A percentile compares a stretch with the other conserved stretches of the same genome.
These are phyloP conservation scores for Viola odorata DNA, from an alignment of 345 rosid genomes.

Conservation along the genomic window DNA sequence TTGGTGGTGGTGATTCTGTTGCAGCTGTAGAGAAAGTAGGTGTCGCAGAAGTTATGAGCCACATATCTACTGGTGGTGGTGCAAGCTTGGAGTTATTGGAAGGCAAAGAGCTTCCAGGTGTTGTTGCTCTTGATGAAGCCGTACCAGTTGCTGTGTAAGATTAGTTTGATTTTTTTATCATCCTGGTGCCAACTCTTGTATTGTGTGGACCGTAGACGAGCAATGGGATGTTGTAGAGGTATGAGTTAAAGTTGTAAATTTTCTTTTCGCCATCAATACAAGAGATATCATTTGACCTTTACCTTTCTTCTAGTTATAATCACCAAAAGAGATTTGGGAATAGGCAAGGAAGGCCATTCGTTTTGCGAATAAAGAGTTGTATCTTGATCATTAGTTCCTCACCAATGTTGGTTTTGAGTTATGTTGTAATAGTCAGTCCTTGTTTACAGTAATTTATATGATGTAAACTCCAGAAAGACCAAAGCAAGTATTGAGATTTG, in stretches of 20 bases:
- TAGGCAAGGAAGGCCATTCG: slow-evolving; percentile 1
- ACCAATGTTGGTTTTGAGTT: too few relatives aligned
- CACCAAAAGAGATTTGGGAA: slow-evolving; percentile 3
- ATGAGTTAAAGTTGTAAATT: slow-evolving; percentile 13
- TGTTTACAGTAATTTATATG: too few relatives aligned
- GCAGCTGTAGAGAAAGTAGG: slow-evolving; percentile 81
- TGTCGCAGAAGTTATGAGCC: slow-evolving; percentile 75
- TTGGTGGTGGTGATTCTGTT: slow-evolving; percentile 88
- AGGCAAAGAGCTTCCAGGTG: slow-evolving; percentile 83
- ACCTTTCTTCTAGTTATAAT: not conserved
- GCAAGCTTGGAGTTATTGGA: slow-evolving; percentile 88
- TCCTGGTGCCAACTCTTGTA: not conserved
- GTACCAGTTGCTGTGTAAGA: slow-evolving; percentile 39
- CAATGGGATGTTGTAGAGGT: slow-evolving; percentile 9
- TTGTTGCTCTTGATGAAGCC: slow-evolving; percentile 75
- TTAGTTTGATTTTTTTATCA: slow-evolving; percentile 1
- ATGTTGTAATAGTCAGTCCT: too few relatives aligned
- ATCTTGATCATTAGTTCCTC: not conserved
- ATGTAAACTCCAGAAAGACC: too few relatives aligned
- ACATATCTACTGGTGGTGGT: slow-evolving; percentile 90
- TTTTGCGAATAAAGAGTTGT: slow-evolving; percentile 11
- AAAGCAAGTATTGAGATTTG: too few relatives aligned
- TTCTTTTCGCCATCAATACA: slow-evolving; percentile 1
- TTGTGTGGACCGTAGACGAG: not conserved
- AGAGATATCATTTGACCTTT: slow-evolving; percentile 11